A percentile compares a stretch with the other conserved stretches of the same genome.
Evolutionary conservation across 139 green algal genomes (phyloP).

Genomic region (Tetradesmus lagerheimii): DNA sequence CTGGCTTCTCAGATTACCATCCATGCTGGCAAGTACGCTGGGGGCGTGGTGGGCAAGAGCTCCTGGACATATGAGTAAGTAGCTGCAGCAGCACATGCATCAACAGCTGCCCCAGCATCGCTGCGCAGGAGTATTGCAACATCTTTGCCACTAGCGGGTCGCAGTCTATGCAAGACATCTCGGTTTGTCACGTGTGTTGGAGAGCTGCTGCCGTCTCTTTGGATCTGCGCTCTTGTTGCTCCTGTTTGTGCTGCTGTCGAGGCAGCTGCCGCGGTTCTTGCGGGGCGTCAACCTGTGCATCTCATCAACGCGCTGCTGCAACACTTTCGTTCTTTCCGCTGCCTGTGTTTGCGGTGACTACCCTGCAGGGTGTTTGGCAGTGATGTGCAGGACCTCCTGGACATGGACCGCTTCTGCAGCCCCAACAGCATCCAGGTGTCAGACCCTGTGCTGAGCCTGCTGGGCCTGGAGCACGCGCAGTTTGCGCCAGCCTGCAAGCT

Average conservation of each 20-base stretch:
- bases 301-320: too few relatives aligned
- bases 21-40: conserved; percentile 40
- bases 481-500: conserved; percentile 19
- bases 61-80: conserved; percentile 45
- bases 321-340: neutral
- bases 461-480: neutral
- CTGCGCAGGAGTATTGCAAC: neutral
- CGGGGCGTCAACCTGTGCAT: too few relatives aligned
- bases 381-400: conserved; percentile 20
- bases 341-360: neutral
- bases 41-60: conserved; percentile 22
- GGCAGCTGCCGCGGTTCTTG: too few relatives aligned
- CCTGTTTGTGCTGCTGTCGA: neutral
- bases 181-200: neutral
- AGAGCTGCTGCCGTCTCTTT: neutral
- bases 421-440: conserved; percentile 45
- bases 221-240: too few relatives aligned
- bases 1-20: conserved; percentile 39
- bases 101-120: neutral
- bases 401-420: conserved; percentile 25
- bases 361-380: conserved; percentile 36
- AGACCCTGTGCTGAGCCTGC: neutral
- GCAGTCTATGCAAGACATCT: neutral
- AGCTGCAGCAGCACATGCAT: neutral
- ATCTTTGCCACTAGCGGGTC: too few relatives aligned